These are phyloP conservation scores for Vigna trinervia DNA, from an alignment of 306 rosid genomes.

Conservation along the genomic window DNA sequence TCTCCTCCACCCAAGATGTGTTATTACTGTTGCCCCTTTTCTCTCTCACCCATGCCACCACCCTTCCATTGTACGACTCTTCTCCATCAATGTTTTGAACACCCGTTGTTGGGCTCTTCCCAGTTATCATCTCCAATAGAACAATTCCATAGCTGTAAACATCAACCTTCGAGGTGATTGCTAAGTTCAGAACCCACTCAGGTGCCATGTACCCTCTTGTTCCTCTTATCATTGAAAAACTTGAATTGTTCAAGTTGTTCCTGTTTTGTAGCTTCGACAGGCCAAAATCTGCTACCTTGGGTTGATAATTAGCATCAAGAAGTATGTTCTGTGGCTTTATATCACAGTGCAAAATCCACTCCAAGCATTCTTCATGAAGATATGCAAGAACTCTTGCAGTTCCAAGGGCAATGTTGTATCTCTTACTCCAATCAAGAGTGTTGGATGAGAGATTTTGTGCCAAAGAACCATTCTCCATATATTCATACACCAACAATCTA, in stretches of 20 bases:
- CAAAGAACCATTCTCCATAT: conserved; percentile 49
- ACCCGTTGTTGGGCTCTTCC: conserved; percentile 28
- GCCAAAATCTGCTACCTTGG: conserved; percentile 47
- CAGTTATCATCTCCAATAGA: conserved; percentile 40
- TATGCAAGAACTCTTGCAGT: conserved; percentile 43
- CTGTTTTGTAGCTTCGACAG: conserved; percentile 35
- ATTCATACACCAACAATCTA: conserved; percentile 42
- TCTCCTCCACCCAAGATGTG: conserved; percentile 38
- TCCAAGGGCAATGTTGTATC: conserved; percentile 40
- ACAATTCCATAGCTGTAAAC: conserved; percentile 49
- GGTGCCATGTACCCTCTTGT: conserved; percentile 49
- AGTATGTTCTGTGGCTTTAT: conserved; percentile 49
- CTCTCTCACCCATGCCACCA: conserved; percentile 53
- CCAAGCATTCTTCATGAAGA: conserved; percentile 43
- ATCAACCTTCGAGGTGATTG: conserved; percentile 46
- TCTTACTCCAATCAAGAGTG: conserved; percentile 43
- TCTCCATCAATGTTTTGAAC: conserved; percentile 17
- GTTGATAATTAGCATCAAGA: conserved; percentile 31
- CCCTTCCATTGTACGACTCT: conserved; percentile 15
- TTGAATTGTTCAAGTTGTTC: conserved; percentile 4
- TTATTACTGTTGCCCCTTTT: neutral
- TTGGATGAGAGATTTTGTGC: conserved; percentile 29
- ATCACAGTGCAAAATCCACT: conserved; percentile 46
- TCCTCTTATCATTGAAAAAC: conserved; percentile 35
- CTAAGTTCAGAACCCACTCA: conserved; percentile 31